phyloP scores from a whole-genome alignment of 805 yeast genomes.

The Candida multigemmis region DNA sequence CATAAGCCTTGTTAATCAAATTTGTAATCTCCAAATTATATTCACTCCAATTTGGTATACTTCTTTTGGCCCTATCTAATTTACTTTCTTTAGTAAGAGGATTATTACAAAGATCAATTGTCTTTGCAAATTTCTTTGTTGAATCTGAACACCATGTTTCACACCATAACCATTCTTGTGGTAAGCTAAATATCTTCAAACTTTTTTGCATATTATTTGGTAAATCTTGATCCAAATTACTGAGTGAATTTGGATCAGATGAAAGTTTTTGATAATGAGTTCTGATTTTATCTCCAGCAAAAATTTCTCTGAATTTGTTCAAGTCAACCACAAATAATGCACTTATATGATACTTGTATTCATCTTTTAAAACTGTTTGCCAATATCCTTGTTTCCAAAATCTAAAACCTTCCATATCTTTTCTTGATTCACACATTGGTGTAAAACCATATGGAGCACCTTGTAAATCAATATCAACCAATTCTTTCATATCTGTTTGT shows the following conservation, averaged over 20 bases:
- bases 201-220: conserved; percentile 76
- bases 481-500: conserved; percentile 63
- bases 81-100: conserved; percentile 78
- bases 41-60: conserved; percentile 67
- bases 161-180: conserved; percentile 88
- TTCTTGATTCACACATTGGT: conserved; percentile 78
- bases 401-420: conserved; percentile 74
- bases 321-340: conserved; percentile 82
- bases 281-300: conserved; percentile 75
- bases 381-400: conserved; percentile 96
- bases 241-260: conserved; percentile 67
- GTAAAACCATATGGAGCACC: conserved; percentile 84
- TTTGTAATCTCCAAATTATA: conserved; percentile 49
- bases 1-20: conserved; percentile 7
- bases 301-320: conserved; percentile 47
- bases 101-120: conserved; percentile 78
- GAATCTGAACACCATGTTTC: conserved; percentile 85
- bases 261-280: conserved; percentile 79
- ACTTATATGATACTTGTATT: conserved; percentile 67
- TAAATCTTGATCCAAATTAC: conserved; percentile 85
- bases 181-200: conserved; percentile 62
- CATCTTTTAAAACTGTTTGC: conserved; percentile 52
- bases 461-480: conserved; percentile 57
- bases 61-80: conserved; percentile 64
- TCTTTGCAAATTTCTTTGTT: conserved; percentile 52